Evolutionary conservation across 176 grass and related monocot genomes (phyloP).

Genomic region (Metroxylon sagu): DNA sequence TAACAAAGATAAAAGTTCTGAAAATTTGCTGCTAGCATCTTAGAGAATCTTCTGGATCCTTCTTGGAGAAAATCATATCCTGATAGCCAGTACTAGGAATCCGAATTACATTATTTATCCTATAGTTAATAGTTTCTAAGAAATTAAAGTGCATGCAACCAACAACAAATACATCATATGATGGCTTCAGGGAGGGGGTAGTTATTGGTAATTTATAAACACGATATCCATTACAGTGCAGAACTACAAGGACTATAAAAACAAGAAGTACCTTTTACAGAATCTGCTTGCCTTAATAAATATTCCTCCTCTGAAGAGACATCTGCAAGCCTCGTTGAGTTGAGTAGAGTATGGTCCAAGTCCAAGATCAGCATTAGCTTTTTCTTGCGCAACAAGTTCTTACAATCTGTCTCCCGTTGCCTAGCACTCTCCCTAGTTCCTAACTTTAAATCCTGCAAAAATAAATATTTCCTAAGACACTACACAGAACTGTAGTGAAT

Average conservation of each 20-base stretch:
- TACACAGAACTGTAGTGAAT: conserved; percentile 1
- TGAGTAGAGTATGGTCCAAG: conserved; percentile 85
- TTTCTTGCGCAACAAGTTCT: conserved; percentile 61
- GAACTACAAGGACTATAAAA: neutral
- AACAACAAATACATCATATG: too few species aligned
- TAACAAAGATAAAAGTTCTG: too few species aligned
- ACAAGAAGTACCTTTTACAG: conserved; percentile 39
- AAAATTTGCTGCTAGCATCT: too few species aligned
- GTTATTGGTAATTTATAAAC: too few species aligned
- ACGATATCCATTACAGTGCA: too few species aligned
- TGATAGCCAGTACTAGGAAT: too few species aligned
- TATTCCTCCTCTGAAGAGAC: conserved; percentile 57
- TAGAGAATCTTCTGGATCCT: too few species aligned
- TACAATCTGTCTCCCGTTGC: conserved; percentile 41
- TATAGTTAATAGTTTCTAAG: too few species aligned
- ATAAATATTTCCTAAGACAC: neutral
- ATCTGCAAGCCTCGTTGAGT: conserved; percentile 58
- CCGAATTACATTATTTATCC: too few species aligned
- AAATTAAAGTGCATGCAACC: too few species aligned
- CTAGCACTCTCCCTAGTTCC: conserved; percentile 67
- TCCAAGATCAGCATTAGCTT: conserved; percentile 78
- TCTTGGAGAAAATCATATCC: too few species aligned
- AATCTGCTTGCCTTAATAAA: conserved; percentile 43
- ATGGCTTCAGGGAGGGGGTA: too few species aligned
- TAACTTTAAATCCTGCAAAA: conserved; percentile 61